Percentiles rank a stretch among this genome's conserved stretches.
Evolutionary conservation across 176 grass and related monocot genomes (phyloP).

Genomic region (Leersia perrieri): DNA sequence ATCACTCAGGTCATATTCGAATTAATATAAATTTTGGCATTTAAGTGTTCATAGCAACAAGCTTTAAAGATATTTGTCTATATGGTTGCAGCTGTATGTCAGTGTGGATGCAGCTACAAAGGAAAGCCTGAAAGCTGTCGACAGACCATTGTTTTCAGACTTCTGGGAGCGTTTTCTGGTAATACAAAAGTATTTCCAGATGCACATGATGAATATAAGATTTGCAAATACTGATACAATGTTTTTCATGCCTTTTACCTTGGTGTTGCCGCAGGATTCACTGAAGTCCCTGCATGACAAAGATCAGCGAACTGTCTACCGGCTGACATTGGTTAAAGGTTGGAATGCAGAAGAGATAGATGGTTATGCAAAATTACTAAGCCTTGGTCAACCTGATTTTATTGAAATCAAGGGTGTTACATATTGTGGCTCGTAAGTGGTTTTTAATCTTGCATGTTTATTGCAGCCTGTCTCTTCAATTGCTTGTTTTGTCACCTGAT

Average conservation of each 20-base stretch:
- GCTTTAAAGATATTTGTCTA: slow-evolving; percentile 22
- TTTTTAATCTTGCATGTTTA: not conserved
- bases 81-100: slow-evolving; percentile 75
- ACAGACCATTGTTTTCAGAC: slow-evolving; percentile 88
- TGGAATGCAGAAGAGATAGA: slow-evolving; percentile 96
- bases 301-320: slow-evolving; percentile 84
- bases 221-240: slow-evolving; percentile 35
- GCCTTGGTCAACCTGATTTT: slow-evolving; percentile 82
- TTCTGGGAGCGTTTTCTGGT: slow-evolving; percentile 99
- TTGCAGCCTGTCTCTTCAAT: not conserved
- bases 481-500: not conserved
- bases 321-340: slow-evolving; percentile 94
- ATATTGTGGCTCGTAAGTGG: slow-evolving; percentile 91
- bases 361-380: slow-evolving; percentile 79
- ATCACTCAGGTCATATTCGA: slow-evolving; percentile 73
- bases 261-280: slow-evolving; percentile 54
- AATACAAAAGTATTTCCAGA: slow-evolving; percentile 30
- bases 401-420: slow-evolving; percentile 99
- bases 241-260: not conserved
- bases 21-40: not conserved
- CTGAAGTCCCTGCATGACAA: slow-evolving; percentile 80
- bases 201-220: not conserved
- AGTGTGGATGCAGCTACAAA: slow-evolving; percentile 97
- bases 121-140: slow-evolving; percentile 93
- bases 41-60: not conserved